These are phyloP conservation scores for Lachancea nothofagi DNA, from an alignment of 805 yeast species.

Conservation along the genomic window DNA sequence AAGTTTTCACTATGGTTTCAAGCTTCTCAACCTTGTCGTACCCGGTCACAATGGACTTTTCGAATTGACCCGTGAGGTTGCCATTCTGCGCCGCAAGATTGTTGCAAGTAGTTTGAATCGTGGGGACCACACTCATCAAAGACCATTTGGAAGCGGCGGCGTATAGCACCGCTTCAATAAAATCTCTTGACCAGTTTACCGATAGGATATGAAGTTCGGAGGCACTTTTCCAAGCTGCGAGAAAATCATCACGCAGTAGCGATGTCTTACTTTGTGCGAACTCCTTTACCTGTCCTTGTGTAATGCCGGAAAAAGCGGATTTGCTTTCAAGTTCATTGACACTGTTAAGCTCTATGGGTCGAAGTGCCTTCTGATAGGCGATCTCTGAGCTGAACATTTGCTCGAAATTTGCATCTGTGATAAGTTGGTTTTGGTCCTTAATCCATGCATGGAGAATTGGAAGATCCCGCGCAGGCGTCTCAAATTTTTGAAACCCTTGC, in stretches of 20 bases:
- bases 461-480: slow-evolving; percentile 11
- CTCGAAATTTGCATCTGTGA: slow-evolving; percentile 13
- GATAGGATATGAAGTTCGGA: slow-evolving; percentile 23
- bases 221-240: slow-evolving; percentile 1
- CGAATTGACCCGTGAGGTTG: slow-evolving; percentile 23
- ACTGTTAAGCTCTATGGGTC: slow-evolving; percentile 23
- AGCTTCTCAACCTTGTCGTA: slow-evolving; percentile 23
- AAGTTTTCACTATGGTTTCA: slow-evolving; percentile 10
- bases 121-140: slow-evolving; percentile 7
- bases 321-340: slow-evolving; percentile 19
- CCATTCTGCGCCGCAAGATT: slow-evolving; percentile 13
- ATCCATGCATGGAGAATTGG: slow-evolving; percentile 2
- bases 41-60: slow-evolving; percentile 24
- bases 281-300: slow-evolving; percentile 12
- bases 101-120: slow-evolving; percentile 22
- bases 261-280: slow-evolving; percentile 9
- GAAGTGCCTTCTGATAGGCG: slow-evolving; percentile 14
- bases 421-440: not conserved
- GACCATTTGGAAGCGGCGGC: slow-evolving; percentile 8
- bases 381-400: slow-evolving; percentile 17
- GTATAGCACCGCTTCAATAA: slow-evolving; percentile 18
- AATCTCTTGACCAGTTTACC: slow-evolving; percentile 30
- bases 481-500: slow-evolving; percentile 14
- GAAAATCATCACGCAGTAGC: slow-evolving; percentile 7
- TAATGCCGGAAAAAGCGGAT: slow-evolving; percentile 18